Conservation (phyloP, 2,329 filamentous ascomycete species). For the Ophiostoma perfectum region DNA sequence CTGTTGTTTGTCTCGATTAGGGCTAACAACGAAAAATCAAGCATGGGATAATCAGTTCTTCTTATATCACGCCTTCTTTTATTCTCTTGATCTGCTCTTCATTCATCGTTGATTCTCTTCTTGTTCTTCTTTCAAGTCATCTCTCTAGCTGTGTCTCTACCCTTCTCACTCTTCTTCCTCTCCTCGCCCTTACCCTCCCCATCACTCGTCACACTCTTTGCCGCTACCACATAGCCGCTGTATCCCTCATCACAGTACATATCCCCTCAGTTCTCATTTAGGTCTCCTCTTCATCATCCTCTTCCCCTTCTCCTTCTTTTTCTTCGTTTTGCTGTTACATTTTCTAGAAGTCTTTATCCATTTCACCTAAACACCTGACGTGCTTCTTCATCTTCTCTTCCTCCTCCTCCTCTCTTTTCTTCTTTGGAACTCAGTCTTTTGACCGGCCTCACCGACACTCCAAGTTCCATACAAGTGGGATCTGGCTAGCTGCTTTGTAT, state of each 20-base stretch:
- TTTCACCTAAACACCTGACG: not conserved
- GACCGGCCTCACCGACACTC: not conserved
- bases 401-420: not conserved
- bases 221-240: not conserved
- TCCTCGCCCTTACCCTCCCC: not conserved
- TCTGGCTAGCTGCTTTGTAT: too few relatives aligned
- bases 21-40: not conserved
- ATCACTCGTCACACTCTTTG: not conserved
- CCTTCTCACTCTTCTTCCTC: not conserved
- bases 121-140: not conserved
- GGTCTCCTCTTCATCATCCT: not conserved
- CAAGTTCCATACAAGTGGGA: too few relatives aligned
- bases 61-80: not conserved
- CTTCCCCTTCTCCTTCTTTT: not conserved
- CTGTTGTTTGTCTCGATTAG: not conserved
- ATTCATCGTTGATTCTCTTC: not conserved
- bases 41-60: not conserved
- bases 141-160: not conserved
- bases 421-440: not conserved
- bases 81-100: not conserved
- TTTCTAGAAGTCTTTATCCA: too few relatives aligned
- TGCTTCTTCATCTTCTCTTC: not conserved
- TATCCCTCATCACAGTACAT: slow-evolving; percentile 7
- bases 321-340: not conserved
- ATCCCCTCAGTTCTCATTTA: not conserved